These are phyloP conservation scores for Penicillium vulpinum DNA, from an alignment of 2,329 filamentous ascomycete genomes.

Conservation along the genomic window DNA sequence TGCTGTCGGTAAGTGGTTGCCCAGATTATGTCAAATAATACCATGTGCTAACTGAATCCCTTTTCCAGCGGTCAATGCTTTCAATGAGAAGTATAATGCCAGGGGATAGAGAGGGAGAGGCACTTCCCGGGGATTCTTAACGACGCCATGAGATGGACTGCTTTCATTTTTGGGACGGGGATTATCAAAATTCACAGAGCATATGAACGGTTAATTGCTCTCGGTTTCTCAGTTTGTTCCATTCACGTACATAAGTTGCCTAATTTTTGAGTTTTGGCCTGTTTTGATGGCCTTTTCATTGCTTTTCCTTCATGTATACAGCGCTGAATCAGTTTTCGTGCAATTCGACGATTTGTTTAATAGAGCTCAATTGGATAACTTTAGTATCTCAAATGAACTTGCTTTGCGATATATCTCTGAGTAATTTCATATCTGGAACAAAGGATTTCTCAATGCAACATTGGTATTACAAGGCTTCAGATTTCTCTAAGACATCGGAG, in stretches of 20 bases:
- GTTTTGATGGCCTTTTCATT: background rate
- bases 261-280: background rate
- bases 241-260: constrained; percentile 10
- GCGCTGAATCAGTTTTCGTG: background rate
- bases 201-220: background rate
- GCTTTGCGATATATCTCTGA: background rate
- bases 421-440: no score
- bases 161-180: constrained; percentile 12
- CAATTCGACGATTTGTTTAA: background rate
- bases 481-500: background rate
- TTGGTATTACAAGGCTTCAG: background rate
- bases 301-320: background rate
- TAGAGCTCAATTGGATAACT: background rate
- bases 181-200: constrained; percentile 8
- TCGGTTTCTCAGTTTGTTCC: background rate
- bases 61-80: constrained; percentile 60
- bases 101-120: constrained; percentile 47
- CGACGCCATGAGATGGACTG: constrained; percentile 23
- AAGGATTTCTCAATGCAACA: no score
- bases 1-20: constrained; percentile 52
- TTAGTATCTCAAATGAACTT: background rate
- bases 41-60: constrained; percentile 10
- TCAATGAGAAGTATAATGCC: constrained; percentile 66
- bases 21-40: background rate
- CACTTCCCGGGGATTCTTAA: constrained; percentile 9